Percentiles rank a stretch among this genome's conserved stretches.
Evolutionary conservation across 2,329 filamentous ascomycete species (phyloP).

Genomic region (Exophiala phaeomuriformis): DNA sequence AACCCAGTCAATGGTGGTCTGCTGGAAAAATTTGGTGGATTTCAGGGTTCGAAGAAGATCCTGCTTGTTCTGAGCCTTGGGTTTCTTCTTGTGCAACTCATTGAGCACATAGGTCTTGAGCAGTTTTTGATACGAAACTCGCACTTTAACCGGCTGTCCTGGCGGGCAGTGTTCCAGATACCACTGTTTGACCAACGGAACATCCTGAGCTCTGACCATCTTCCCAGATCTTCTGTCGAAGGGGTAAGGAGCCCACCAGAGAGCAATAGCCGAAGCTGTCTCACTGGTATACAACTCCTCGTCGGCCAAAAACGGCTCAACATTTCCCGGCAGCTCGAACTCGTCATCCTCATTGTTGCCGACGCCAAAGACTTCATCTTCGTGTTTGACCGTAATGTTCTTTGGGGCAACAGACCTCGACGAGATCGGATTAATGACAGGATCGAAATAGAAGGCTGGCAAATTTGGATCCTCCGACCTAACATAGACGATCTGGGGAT

Average conservation of each 20-base stretch:
- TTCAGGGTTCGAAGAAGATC: constrained; percentile 83
- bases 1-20: constrained; percentile 98
- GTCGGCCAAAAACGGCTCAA: constrained; percentile 82
- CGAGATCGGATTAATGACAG: constrained; percentile 95
- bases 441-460: constrained; percentile 95
- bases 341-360: constrained; percentile 77
- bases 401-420: constrained; percentile 88
- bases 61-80: constrained; percentile 93
- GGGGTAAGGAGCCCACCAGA: constrained; percentile 98
- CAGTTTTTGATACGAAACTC: constrained; percentile 96
- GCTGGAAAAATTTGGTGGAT: constrained; percentile 98
- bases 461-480: constrained; percentile 79
- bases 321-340: constrained; percentile 71
- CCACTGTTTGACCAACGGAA: constrained; percentile 95
- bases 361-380: constrained; percentile 83
- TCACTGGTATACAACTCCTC: constrained; percentile 84
- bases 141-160: constrained; percentile 88
- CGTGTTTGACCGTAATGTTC: constrained; percentile 84
- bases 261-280: constrained; percentile 79
- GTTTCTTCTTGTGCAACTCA: constrained; percentile 89
- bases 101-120: constrained; percentile 95
- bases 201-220: constrained; percentile 96
- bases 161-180: constrained; percentile 92
- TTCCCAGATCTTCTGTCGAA: constrained; percentile 89
- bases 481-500: constrained; percentile 88